Evolutionary conservation across 768 basidiomycete genomes (phyloP).

Genomic region (Boletales sp.): DNA sequence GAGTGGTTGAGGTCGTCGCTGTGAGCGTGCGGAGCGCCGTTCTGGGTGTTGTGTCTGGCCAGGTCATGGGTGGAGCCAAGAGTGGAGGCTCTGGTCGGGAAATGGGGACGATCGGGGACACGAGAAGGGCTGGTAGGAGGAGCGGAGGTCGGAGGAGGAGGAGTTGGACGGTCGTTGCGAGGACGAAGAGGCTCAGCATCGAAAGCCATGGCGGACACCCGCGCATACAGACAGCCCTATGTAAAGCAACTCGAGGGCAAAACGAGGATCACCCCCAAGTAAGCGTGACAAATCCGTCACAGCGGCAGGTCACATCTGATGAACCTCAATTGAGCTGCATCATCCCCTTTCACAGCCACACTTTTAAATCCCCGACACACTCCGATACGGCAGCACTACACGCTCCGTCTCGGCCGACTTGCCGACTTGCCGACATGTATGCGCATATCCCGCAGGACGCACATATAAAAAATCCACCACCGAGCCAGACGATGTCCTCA

Average conservation of each 20-base stretch:
- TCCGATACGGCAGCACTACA: constrained; percentile 16
- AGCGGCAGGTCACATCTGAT: background rate
- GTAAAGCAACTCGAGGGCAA: background rate
- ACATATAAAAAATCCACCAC: no score
- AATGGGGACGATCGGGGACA: constrained; percentile 47
- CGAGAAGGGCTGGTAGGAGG: constrained; percentile 36
- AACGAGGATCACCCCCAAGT: constrained; percentile 3
- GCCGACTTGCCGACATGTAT: background rate
- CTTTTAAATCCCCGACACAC: constrained; percentile 1
- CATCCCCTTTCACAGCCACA: background rate
- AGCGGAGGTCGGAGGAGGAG: constrained; percentile 31
- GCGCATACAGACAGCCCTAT: no score
- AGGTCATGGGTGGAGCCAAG: constrained; percentile 50
- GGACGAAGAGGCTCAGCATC: constrained; percentile 28
- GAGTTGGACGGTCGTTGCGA: constrained; percentile 22
- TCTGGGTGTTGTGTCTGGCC: constrained; percentile 42
- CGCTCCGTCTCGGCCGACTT: constrained; percentile 20
- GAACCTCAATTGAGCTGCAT: constrained; percentile 10
- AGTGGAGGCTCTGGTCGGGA: constrained; percentile 66
- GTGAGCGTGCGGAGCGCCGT: constrained; percentile 46
- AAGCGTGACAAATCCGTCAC: constrained; percentile 21
- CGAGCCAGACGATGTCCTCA: no score
- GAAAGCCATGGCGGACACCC: constrained; percentile 20
- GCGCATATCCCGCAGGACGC: no score
- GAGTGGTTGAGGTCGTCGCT: constrained; percentile 69